A percentile compares a stretch with the other conserved stretches of the same genome.
Conservation (phyloP, 345 rosid genomes). For the Theobroma cacao region DNA sequence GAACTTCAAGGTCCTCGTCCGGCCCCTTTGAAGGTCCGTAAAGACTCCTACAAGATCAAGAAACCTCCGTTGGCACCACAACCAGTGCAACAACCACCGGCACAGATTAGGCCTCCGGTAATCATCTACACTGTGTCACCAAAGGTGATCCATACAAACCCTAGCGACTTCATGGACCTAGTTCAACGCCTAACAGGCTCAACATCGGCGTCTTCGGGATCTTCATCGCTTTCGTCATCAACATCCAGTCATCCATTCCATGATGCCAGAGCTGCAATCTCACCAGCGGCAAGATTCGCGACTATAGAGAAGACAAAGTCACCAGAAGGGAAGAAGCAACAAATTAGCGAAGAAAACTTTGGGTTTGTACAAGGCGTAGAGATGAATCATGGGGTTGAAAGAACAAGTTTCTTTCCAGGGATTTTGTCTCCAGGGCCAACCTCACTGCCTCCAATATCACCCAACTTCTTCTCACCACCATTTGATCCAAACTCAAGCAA, state of each 20-base stretch:
- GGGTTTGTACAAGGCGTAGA: slow-evolving; percentile 42
- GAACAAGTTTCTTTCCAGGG: slow-evolving; percentile 48
- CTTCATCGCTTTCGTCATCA: slow-evolving; percentile 12
- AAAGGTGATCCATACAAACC: slow-evolving; percentile 78
- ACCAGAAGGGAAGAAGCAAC: slow-evolving; percentile 28
- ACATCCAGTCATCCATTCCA: slow-evolving; percentile 10
- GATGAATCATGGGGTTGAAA: slow-evolving; percentile 32
- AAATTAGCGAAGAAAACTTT: slow-evolving; percentile 10
- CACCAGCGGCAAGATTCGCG: slow-evolving; percentile 80
- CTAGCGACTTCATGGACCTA: slow-evolving; percentile 77
- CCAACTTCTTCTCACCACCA: slow-evolving; percentile 59
- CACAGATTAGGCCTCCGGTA: slow-evolving; percentile 53
- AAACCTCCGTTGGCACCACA: slow-evolving; percentile 59
- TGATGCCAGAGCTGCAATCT: slow-evolving; percentile 40
- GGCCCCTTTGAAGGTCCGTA: slow-evolving; percentile 58
- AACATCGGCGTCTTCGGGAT: slow-evolving; percentile 25
- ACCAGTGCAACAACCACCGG: slow-evolving; percentile 21
- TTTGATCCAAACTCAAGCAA: slow-evolving; percentile 44
- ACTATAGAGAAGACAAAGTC: slow-evolving; percentile 51
- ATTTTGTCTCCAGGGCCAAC: slow-evolving; percentile 77
- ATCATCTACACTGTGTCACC: slow-evolving; percentile 88
- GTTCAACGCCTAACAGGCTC: slow-evolving; percentile 92
- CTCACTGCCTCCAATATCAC: slow-evolving; percentile 57
- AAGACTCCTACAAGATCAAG: slow-evolving; percentile 78
- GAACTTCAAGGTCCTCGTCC: slow-evolving; percentile 90